Evolutionary conservation across 805 yeast species (phyloP).

Genomic region (Alloascoidea africana): DNA sequence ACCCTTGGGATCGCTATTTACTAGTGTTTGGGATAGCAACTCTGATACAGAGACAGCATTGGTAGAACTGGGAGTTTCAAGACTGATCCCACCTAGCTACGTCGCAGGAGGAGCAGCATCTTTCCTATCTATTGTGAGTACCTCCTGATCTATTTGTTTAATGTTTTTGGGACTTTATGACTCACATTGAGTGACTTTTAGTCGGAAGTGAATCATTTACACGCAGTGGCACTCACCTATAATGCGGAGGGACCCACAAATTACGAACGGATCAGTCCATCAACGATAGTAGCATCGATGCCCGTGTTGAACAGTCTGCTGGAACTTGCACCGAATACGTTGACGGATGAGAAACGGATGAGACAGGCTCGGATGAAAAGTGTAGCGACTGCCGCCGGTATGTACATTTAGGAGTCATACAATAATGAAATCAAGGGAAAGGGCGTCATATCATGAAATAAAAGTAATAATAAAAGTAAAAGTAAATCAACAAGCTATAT

Average conservation of each 20-base stretch:
- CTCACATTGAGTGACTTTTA: background rate
- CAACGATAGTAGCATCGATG: background rate
- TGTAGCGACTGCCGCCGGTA: background rate
- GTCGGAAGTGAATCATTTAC: background rate
- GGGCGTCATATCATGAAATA: no score
- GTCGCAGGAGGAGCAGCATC: constrained; percentile 45
- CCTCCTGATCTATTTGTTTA: constrained; percentile 4
- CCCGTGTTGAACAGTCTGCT: background rate
- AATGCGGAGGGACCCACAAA: constrained; percentile 1
- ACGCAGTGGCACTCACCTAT: background rate
- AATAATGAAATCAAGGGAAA: no score
- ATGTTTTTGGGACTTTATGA: no score
- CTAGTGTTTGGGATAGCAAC: no score
- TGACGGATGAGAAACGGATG: background rate
- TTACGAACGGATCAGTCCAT: constrained; percentile 1
- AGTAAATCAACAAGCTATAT: no score
- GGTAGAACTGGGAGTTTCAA: background rate
- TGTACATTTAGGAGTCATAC: constrained; percentile 1
- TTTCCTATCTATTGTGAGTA: constrained; percentile 16
- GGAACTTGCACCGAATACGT: background rate
- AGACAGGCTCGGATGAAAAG: background rate
- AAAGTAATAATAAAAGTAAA: no score
- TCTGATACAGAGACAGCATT: background rate
- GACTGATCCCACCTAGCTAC: constrained; percentile 43
- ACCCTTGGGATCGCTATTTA: constrained; percentile 4